A percentile compares a stretch with the other conserved stretches of the same genome.
Conservation (phyloP, 306 rosid genomes). For the Quercus dentata region DNA sequence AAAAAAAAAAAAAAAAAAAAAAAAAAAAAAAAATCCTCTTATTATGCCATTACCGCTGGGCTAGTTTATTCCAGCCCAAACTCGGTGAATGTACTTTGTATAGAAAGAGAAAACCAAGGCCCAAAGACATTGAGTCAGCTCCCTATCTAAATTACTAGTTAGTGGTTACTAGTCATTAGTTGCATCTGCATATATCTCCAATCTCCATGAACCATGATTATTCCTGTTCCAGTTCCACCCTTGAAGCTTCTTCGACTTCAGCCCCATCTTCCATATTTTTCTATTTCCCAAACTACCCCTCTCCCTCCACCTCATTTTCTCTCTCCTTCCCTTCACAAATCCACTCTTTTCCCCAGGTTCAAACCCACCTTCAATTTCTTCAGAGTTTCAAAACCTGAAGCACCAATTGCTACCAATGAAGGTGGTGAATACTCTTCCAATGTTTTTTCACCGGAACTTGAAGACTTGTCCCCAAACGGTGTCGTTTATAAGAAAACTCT, state of each 20-base stretch:
- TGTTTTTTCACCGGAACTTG: conserved; percentile 30
- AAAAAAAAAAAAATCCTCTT: no score
- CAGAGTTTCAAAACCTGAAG: conserved; percentile 37
- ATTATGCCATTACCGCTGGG: no score
- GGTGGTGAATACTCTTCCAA: conserved; percentile 22
- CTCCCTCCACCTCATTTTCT: conserved; percentile 19
- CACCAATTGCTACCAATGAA: conserved; percentile 27
- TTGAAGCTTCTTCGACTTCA: conserved; percentile 35
- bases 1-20: no score
- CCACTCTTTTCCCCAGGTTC: conserved; percentile 15
- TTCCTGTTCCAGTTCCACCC: conserved; percentile 24
- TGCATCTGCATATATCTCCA: no score
- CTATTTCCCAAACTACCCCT: conserved; percentile 37
- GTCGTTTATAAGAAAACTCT: conserved; percentile 66
- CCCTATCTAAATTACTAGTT: no score
- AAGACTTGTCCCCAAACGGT: conserved; percentile 71
- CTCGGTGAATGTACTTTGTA: no score
- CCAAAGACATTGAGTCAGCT: no score
- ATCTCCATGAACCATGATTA: conserved; percentile 41
- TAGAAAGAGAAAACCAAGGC: no score
- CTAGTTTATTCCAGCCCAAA: no score
- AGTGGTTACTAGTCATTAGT: no score
- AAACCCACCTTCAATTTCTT: conserved; percentile 20
- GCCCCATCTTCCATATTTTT: conserved; percentile 5
- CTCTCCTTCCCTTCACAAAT: conserved; percentile 12